A percentile compares a stretch with the other conserved stretches of the same genome.
Conservation (phyloP, 441 rosid species). For the Aquilaria agallochum region DNA sequence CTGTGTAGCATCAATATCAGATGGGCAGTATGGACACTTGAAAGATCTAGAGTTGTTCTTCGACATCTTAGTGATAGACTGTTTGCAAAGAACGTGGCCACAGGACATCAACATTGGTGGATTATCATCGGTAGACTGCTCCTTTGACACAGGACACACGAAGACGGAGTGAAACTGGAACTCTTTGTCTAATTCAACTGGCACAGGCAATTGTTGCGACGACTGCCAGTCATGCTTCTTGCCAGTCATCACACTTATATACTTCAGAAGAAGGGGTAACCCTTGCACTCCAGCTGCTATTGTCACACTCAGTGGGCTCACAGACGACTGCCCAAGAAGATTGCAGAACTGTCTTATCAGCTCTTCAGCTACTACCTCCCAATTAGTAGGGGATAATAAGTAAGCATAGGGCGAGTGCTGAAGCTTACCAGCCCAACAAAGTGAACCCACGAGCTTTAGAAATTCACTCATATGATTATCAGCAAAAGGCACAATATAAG, state of each 20-base stretch:
- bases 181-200: constrained; percentile 45
- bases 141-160: constrained; percentile 64
- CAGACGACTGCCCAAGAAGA: constrained; percentile 41
- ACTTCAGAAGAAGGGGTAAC: constrained; percentile 50
- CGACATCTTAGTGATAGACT: constrained; percentile 49
- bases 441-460: constrained; percentile 40
- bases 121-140: constrained; percentile 51
- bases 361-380: constrained; percentile 39
- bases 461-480: constrained; percentile 26
- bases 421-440: constrained; percentile 35
- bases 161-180: constrained; percentile 57
- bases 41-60: constrained; percentile 42
- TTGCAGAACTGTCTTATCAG: constrained; percentile 41
- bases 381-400: constrained; percentile 31
- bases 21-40: constrained; percentile 58
- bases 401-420: constrained; percentile 43
- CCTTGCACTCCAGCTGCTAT: constrained; percentile 49
- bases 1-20: constrained; percentile 25
- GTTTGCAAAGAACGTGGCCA: constrained; percentile 56
- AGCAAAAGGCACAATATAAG: constrained; percentile 27
- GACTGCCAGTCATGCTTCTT: constrained; percentile 49
- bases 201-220: constrained; percentile 53
- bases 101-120: constrained; percentile 63
- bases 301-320: constrained; percentile 40
- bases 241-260: constrained; percentile 40